These are phyloP conservation scores for Haematococcus lacustris DNA, from an alignment of 139 green algal genomes.

Conservation along the genomic window DNA sequence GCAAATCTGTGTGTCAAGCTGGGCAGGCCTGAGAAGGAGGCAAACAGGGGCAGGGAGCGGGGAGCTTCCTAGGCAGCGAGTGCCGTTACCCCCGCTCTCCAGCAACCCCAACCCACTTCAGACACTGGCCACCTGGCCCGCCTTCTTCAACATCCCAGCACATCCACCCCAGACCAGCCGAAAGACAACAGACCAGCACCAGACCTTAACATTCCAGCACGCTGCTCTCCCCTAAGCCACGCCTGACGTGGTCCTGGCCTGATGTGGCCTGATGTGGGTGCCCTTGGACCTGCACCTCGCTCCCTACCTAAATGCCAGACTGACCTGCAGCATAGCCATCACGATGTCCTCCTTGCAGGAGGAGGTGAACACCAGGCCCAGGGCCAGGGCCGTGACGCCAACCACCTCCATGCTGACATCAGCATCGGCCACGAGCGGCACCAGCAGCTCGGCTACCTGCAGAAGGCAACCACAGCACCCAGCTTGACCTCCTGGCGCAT, in stretches of 20 bases:
- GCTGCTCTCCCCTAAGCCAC: not conserved
- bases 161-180: not conserved
- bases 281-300: not conserved
- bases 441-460: slow-evolving; percentile 40
- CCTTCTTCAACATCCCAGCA: too few species aligned
- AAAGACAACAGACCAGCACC: not conserved
- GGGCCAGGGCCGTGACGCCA: slow-evolving; percentile 78
- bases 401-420: slow-evolving; percentile 74
- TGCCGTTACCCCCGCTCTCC: too few species aligned
- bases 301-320: not conserved
- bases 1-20: too few species aligned
- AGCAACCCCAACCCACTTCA: too few species aligned
- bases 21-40: too few species aligned
- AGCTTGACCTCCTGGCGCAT: too few species aligned
- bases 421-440: slow-evolving; percentile 63
- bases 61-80: too few species aligned
- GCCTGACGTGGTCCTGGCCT: not conserved
- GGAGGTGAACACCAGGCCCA: slow-evolving; percentile 86
- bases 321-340: slow-evolving; percentile 67
- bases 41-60: too few species aligned
- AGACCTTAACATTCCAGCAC: not conserved
- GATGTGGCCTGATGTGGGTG: not conserved
- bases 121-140: too few species aligned
- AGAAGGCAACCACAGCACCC: too few species aligned
- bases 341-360: slow-evolving; percentile 65